Evolutionary conservation across 2,329 filamentous ascomycete species (phyloP), one percentile per base, ranked within the genome.

Genomic region (Beauveria sp.): DNA sequence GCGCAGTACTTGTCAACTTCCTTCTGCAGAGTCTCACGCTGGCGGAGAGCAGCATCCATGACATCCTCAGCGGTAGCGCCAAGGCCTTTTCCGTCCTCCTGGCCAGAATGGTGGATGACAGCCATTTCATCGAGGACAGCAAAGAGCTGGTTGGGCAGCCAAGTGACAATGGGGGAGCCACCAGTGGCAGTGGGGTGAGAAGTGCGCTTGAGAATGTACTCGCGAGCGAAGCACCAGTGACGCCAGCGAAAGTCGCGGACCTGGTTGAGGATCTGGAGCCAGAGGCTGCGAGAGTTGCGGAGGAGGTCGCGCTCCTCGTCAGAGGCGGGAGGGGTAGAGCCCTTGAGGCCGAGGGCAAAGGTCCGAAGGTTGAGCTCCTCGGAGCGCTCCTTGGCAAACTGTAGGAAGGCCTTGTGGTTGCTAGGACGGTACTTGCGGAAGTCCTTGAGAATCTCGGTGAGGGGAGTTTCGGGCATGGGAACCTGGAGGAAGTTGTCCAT

Each of bases 381-480:
- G 6, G 81, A 78, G 62, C 75, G 76, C 59, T 76, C 74, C 63
- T 81, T 75, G 24, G 96, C 89, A 70, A 87, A 87, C 64, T 85
- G 82, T 40, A 98, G 81, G 73, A 97, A 97, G 66, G 88, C 85
- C 47, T 92, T 86, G 73, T 98, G 93, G 68, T 96, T 93, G 59
- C 88, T 89, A 3, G 93, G 93, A 0, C 93, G 84, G 74, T 97
- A 97, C 70, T 88, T 82, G 65, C 93, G 85, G 79, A 98, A 98
- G 73, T 97, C 93, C 65, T 86, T 80, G 22, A 97, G 82, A 71
- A 96, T 96, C 61, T 88, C 86, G 0, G 93, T 97, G 51, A 97
- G 84, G 0, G 93, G 93, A 5, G 92, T 97, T 59, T 86, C 78
- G 1, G 93, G 93, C 91, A 97, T 96, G 65, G 86, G 81, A 50